Percentiles rank a stretch among this genome's conserved stretches.
These are phyloP conservation scores for Pyronema domesticum DNA, from an alignment of 495 filamentous ascomycete species.

Conservation along the genomic window DNA sequence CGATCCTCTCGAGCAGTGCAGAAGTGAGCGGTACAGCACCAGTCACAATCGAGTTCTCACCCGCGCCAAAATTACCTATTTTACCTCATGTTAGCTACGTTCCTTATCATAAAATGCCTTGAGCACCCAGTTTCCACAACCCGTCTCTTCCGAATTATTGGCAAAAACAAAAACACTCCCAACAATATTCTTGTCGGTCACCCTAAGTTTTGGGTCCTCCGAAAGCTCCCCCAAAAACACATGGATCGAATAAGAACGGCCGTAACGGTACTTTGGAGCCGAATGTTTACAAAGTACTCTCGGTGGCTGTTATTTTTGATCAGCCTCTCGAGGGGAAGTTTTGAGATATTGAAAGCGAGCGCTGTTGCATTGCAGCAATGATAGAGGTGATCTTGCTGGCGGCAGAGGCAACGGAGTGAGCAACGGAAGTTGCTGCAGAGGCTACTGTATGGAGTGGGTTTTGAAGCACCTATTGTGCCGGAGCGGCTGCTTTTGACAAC, in stretches of 20 bases:
- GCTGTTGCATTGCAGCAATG: too few relatives aligned
- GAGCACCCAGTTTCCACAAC: conserved; percentile 18
- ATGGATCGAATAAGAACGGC: conserved; percentile 23
- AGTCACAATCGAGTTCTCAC: conserved; percentile 13
- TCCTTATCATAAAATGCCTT: background rate
- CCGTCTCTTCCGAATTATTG: conserved; percentile 10
- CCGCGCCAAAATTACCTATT: conserved; percentile 8
- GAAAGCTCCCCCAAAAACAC: conserved; percentile 22
- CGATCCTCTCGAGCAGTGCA: conserved; percentile 25
- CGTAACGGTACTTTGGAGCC: conserved; percentile 23
- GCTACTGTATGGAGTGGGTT: background rate
- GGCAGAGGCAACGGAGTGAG: too few relatives aligned
- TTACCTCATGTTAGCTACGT: background rate
- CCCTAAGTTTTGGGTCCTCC: conserved; percentile 5
- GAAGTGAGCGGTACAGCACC: conserved; percentile 24
- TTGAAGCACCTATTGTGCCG: background rate
- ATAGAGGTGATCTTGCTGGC: too few relatives aligned
- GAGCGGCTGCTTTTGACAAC: background rate
- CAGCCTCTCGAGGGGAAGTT: background rate
- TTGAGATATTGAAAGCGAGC: too few relatives aligned
- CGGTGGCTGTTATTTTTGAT: conserved; percentile 3
- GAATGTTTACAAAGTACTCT: conserved; percentile 25
- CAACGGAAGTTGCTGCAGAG: background rate
- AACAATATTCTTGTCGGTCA: conserved; percentile 18
- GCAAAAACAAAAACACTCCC: conserved; percentile 21